Conservation (phyloP, 129 eudicot genomes). For the Flaveria ramosissima region DNA sequence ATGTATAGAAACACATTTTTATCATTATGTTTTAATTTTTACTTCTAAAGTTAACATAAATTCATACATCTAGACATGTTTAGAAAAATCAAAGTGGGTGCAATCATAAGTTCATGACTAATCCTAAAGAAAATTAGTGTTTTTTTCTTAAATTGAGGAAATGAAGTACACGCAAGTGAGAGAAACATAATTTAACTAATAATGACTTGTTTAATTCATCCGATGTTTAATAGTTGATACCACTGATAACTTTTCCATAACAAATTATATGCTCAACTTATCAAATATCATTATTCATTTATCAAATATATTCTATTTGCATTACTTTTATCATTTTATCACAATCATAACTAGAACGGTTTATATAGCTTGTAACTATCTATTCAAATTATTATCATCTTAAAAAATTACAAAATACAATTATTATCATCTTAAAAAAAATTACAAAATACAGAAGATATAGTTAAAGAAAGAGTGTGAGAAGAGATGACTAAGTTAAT, state of each 20-base stretch:
- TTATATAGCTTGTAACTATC: too few relatives aligned
- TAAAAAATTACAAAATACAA: too few relatives aligned
- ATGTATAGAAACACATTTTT: neutral
- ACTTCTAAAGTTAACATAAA: neutral
- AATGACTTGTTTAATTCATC: neutral
- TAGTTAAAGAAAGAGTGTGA: too few relatives aligned
- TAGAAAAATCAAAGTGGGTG: too few relatives aligned
- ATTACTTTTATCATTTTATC: too few relatives aligned
- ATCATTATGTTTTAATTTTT: neutral
- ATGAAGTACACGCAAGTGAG: neutral
- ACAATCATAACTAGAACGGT: too few relatives aligned
- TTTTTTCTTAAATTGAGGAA: neutral
- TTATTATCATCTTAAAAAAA: too few relatives aligned
- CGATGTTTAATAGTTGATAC: neutral
- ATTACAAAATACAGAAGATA: too few relatives aligned
- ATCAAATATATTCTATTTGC: neutral
- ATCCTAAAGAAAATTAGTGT: neutral
- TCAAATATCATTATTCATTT: neutral
- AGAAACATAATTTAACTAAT: neutral
- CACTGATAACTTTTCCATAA: neutral
- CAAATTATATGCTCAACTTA: neutral
- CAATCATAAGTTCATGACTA: too few relatives aligned
- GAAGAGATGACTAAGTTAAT: too few relatives aligned
- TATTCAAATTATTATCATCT: too few relatives aligned
- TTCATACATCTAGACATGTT: too few relatives aligned